These are phyloP conservation scores for Cystofilobasidium macerans DNA, from an alignment of 768 basidiomycete species.

Conservation along the genomic window DNA sequence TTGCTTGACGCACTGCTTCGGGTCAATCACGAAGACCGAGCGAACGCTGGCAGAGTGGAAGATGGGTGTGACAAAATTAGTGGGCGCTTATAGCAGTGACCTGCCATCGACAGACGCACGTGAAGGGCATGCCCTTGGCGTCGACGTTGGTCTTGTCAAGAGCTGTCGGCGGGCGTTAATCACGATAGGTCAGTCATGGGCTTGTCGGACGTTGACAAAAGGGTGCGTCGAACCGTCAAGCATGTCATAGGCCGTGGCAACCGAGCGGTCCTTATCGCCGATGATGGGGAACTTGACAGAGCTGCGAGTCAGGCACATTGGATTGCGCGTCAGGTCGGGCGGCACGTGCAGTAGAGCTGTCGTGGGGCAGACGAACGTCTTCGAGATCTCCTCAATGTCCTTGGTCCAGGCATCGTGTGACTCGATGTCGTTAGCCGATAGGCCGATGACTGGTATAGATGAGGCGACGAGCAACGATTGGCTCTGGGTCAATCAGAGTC, in stretches of 20 bases:
- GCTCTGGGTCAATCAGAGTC: too few species aligned
- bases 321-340: background rate
- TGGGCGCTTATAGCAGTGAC: too few species aligned
- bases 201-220: too few species aligned
- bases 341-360: background rate
- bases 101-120: constrained; percentile 42
- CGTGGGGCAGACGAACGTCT: too few species aligned
- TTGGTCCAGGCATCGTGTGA: constrained; percentile 79
- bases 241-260: constrained; percentile 83
- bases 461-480: background rate
- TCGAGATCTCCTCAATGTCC: constrained; percentile 50
- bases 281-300: constrained; percentile 77
- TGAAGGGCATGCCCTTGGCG: constrained; percentile 72
- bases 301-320: background rate
- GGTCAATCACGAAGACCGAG: constrained; percentile 95
- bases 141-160: constrained; percentile 73
- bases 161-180: constrained; percentile 7
- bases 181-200: too few species aligned
- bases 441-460: constrained; percentile 40
- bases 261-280: constrained; percentile 75
- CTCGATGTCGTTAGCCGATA: constrained; percentile 78
- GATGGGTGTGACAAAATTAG: background rate
- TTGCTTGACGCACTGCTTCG: too few species aligned
- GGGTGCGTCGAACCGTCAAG: too few species aligned
- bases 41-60: constrained; percentile 52